Conservation (phyloP, 345 rosid genomes). For the Eucalyptus viminalis region DNA sequence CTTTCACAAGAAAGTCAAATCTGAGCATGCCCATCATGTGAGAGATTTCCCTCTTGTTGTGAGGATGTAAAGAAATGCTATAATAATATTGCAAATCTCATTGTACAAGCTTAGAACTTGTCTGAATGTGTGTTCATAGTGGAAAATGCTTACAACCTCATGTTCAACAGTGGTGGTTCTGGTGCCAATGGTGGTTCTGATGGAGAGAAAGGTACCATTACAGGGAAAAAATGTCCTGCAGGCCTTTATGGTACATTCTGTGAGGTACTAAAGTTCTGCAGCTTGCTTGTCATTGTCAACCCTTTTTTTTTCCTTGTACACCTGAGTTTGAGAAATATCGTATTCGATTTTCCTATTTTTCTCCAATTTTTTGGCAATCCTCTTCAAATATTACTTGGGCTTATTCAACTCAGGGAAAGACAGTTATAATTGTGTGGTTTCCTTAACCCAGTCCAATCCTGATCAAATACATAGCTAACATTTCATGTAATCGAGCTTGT, state of each 20-base stretch:
- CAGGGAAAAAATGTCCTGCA: slow-evolving; percentile 83
- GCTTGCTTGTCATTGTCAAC: not conserved
- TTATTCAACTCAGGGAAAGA: not conserved
- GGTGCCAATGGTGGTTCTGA: slow-evolving; percentile 68
- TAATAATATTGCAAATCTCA: not conserved
- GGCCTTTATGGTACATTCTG: slow-evolving; percentile 96
- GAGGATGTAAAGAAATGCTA: not conserved
- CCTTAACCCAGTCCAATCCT: not conserved
- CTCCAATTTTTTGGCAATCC: not conserved
- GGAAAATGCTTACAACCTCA: not conserved
- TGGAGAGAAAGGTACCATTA: slow-evolving; percentile 80
- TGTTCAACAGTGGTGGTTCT: slow-evolving; percentile 70
- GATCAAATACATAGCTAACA: not conserved
- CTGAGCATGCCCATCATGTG: not conserved
- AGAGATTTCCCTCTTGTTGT: not conserved
- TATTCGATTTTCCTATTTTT: not conserved
- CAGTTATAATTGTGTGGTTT: not conserved
- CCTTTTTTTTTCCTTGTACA: not conserved
- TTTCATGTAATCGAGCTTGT: not conserved
- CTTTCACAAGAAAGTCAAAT: not conserved
- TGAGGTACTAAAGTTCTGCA: slow-evolving; percentile 25
- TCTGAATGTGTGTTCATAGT: not conserved
- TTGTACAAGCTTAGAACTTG: not conserved
- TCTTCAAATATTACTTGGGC: not conserved
- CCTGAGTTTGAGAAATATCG: not conserved